Evolutionary conservation across 768 basidiomycete genomes (phyloP).

Genomic region (Termitomyces heimii): DNA sequence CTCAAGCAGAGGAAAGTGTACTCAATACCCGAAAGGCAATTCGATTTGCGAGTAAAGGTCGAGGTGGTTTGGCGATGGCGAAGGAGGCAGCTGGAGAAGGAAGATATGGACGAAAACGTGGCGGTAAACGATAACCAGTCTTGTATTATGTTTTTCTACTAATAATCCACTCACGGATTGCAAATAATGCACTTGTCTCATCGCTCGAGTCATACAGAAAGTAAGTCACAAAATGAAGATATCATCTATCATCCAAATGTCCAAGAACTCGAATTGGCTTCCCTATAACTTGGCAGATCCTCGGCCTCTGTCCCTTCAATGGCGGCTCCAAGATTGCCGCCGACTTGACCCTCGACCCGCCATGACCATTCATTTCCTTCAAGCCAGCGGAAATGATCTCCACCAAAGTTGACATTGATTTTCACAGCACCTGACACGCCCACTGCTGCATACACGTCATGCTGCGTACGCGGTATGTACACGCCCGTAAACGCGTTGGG

Average conservation of each 20-base stretch:
- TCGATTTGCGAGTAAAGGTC: constrained; percentile 63
- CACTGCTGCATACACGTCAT: constrained; percentile 62
- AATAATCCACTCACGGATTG: not conserved
- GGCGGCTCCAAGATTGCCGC: constrained; percentile 38
- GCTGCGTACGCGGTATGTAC: constrained; percentile 42
- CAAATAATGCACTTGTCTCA: not conserved
- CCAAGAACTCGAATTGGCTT: not conserved
- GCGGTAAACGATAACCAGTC: constrained; percentile 18
- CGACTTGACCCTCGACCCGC: constrained; percentile 61
- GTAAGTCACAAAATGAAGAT: not conserved
- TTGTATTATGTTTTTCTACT: not conserved
- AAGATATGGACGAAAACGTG: constrained; percentile 21
- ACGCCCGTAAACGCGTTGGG: constrained; percentile 53
- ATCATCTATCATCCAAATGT: not conserved
- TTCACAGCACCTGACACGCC: constrained; percentile 51
- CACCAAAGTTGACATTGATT: constrained; percentile 64
- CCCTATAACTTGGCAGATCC: constrained; percentile 38
- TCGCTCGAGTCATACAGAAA: not conserved
- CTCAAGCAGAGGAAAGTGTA: constrained; percentile 43
- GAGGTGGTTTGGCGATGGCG: constrained; percentile 55
- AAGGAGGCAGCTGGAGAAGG: constrained; percentile 28
- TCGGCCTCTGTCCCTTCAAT: constrained; percentile 29
- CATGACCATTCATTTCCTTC: constrained; percentile 64
- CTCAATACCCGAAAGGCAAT: constrained; percentile 91
- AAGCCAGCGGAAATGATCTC: constrained; percentile 50